Percentiles rank a stretch among this genome's conserved stretches.
These are phyloP conservation scores for Chlorophyllum brunneum DNA, from an alignment of 768 basidiomycete species.

Conservation along the genomic window DNA sequence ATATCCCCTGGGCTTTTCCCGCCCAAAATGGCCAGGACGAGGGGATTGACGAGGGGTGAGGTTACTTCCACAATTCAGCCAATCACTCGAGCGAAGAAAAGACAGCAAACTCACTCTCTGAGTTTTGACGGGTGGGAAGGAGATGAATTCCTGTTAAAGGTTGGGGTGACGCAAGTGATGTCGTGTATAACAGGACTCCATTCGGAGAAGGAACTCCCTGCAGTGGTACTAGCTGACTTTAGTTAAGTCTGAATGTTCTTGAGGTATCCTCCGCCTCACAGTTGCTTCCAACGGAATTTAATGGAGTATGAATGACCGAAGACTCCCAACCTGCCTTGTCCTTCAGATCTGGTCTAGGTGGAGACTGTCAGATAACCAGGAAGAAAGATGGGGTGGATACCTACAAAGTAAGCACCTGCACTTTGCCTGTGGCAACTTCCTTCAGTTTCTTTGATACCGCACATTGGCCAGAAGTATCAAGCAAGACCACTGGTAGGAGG, in stretches of 20 bases:
- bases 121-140: constrained; percentile 32
- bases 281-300: constrained; percentile 41
- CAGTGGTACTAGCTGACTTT: constrained; percentile 47
- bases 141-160: constrained; percentile 37
- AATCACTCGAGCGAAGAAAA: neutral
- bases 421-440: constrained; percentile 42
- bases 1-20: constrained; percentile 57
- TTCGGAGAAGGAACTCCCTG: constrained; percentile 58
- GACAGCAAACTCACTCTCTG: neutral
- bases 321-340: constrained; percentile 50
- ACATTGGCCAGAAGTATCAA: constrained; percentile 42
- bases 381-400: constrained; percentile 16
- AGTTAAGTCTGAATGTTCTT: constrained; percentile 6
- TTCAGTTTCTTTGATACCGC: constrained; percentile 24
- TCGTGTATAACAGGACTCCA: constrained; percentile 47
- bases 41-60: constrained; percentile 20
- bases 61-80: constrained; percentile 1
- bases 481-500: constrained; percentile 27
- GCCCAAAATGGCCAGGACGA: constrained; percentile 43
- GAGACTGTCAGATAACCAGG: no score
- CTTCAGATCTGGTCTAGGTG: constrained; percentile 46
- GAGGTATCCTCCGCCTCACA: constrained; percentile 31
- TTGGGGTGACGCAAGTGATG: constrained; percentile 41
- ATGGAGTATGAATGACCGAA: constrained; percentile 40
- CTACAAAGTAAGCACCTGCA: constrained; percentile 53